Base-by-base conservation (phyloP, 129 eudicot species). In the Tagetes patula region DNA sequence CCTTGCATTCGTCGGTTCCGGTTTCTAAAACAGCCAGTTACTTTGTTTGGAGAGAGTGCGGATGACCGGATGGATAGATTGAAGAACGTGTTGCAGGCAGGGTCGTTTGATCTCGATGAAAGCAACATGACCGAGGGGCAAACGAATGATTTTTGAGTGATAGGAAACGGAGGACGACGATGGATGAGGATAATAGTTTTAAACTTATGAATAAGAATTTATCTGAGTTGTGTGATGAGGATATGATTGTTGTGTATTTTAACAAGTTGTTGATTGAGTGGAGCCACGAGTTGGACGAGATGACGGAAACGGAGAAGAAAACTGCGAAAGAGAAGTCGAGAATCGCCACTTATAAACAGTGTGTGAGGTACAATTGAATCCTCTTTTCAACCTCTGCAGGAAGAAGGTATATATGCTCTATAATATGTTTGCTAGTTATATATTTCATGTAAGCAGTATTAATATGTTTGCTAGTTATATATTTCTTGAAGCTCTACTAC, bases 261-360 rank as follows among this genome's bases (percentile, higher is more conserved):
- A 93, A 93, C 89, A 87, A 78, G 95, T 70, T 93, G 87, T 81
- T 93, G 88, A 87, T 89, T 73, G 96, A 93, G 78, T 93, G 98
- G 98, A 85, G 84, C 8, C 95, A 89, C 72, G 98, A 89, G 90
- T 72, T 93, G 2, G 71, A 87, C 78, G 96, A 87, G 82, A 92
- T 87, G 98, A 74, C 71, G 5, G 96, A 93, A 64, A 8, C 73
- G 12, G 90, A 84, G 87, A 93, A 88, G 81, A 78, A 89, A 69
- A 89, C 96, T 0, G 98, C 96, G 0, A 92, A 87, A 61, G 98
- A 96, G 83, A 92, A 92, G 77, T 86, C 91, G 0, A 84, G 84
- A 8, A 85, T 93, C 48, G 96, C 98, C 1, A 93, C 96, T 20
- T 93, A 87, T 69, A 90, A 87, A 84, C 96, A 93, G 81, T 93